These are phyloP conservation scores for Cyberlindnera maclurae DNA, from an alignment of 805 yeast species.

Conservation along the genomic window DNA sequence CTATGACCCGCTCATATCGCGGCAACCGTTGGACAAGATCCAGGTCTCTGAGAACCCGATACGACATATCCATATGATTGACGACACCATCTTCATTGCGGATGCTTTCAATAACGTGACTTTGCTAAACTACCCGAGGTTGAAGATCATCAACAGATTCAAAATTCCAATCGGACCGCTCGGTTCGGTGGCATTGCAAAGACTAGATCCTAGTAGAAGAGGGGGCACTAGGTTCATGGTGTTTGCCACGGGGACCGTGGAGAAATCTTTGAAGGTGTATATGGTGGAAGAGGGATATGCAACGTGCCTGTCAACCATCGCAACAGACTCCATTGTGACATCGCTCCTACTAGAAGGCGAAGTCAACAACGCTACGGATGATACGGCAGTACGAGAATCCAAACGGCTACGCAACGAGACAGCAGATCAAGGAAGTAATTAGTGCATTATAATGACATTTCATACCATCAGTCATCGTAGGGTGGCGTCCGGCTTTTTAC, in stretches of 20 bases:
- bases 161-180: conserved; percentile 20
- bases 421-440: too few relatives aligned
- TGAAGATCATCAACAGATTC: conserved; percentile 9
- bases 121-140: conserved; percentile 8
- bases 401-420: too few relatives aligned
- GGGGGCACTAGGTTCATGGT: conserved; percentile 6
- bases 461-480: too few relatives aligned
- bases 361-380: too few relatives aligned
- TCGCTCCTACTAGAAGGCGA: too few relatives aligned
- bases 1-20: conserved; percentile 14
- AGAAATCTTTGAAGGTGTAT: conserved; percentile 9
- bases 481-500: too few relatives aligned
- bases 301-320: too few relatives aligned
- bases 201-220: conserved; percentile 1
- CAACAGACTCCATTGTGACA: too few relatives aligned
- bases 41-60: conserved; percentile 19
- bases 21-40: conserved; percentile 18
- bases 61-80: conserved; percentile 9
- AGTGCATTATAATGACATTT: too few relatives aligned
- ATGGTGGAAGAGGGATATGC: conserved; percentile 11
- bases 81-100: conserved; percentile 9
- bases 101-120: conserved; percentile 19
- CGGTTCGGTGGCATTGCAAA: conserved; percentile 7
- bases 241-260: conserved; percentile 8
- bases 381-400: too few relatives aligned